Base-by-base conservation (phyloP, 192 early-diverging fungal genomes). In the Gamsiella multidivaricata region DNA sequence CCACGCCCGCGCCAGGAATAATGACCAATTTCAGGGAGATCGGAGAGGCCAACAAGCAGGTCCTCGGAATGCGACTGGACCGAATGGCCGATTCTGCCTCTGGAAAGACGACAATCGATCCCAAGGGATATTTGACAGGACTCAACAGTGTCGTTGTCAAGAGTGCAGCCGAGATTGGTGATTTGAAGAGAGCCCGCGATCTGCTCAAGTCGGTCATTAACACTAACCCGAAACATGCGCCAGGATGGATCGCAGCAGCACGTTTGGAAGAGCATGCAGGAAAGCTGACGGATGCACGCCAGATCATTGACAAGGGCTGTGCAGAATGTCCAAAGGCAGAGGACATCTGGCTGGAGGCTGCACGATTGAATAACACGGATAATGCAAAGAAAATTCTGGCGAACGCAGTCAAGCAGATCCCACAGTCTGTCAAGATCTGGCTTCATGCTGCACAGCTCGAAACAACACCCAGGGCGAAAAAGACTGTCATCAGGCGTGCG, bases 241-340 rank as follows among this genome's bases (percentile, higher is more conserved):
- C 97, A 20, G 98, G 96, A 42, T 99, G 98, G 98, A 97, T 98
- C 66, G 96, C 97, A 1, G 95, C 96, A 8, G 98, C 98, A 12
- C 91, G 97, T 52, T 81, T 98, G 41, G 98, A 99, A 83, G 97
- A 99, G 79, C 86, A 92, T 8, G 96, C 95, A 1, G 89, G 91
- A 18, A 95, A 97, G 65, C 79, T 89, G 46, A 81, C 86, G 3
- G 85, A 90, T n/a, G 98, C 98, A 0, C 85, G 98, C 25, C 87
- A 88, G 36, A 83, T 95, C 8, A 97, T 98, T 53, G 86, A 90
- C 22, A 91, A 96, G 75, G 98, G 94, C 10, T 99, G 97, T 83
- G 91, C 94, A 59, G 91, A 95, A 80, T 99, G 98, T 66, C 92
- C 96, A 6, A 94, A 91, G 55, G 92, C 83, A 56, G 97, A 98